Evolutionary conservation across 2,329 filamentous ascomycete genomes (phyloP).

Genomic region (Corinectria fuckeliana): DNA sequence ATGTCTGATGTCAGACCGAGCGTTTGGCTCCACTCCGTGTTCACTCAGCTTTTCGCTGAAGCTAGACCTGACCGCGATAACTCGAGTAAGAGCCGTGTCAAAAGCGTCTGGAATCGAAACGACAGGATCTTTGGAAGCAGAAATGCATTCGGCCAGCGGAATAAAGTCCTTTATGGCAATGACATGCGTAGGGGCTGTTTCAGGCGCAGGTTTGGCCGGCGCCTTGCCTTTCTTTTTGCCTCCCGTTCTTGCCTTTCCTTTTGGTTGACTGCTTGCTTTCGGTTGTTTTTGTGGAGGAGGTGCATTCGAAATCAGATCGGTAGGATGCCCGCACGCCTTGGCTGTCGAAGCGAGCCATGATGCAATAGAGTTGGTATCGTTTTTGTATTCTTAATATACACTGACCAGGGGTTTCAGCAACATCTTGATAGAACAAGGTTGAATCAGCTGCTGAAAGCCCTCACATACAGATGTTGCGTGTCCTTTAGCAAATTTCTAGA

Average conservation of each 20-base stretch:
- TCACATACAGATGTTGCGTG: not conserved
- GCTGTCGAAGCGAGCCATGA: conserved; percentile 52
- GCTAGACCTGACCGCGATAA: conserved; percentile 43
- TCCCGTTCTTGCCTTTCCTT: conserved; percentile 36
- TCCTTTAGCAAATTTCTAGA: not conserved
- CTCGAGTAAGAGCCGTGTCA: conserved; percentile 40
- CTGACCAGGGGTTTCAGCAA: conserved; percentile 33
- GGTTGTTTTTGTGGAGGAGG: not conserved
- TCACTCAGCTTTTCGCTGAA: conserved; percentile 35
- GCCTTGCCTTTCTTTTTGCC: conserved; percentile 16
- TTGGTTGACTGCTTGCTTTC: conserved; percentile 26
- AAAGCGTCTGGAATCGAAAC: conserved; percentile 41
- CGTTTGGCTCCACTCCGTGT: conserved; percentile 21
- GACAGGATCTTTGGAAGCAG: conserved; percentile 19
- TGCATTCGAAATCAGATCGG: conserved; percentile 23
- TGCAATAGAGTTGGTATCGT: conserved; percentile 49
- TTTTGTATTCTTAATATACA: conserved; percentile 48
- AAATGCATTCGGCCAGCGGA: conserved; percentile 46
- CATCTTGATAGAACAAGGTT: conserved; percentile 20
- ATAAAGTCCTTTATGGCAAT: conserved; percentile 48
- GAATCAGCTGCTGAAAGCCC: not conserved
- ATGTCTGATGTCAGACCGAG: conserved; percentile 37
- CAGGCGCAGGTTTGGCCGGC: not conserved
- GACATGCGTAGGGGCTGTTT: conserved; percentile 38
- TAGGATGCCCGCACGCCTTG: conserved; percentile 41